Evolutionary conservation across 1,284 basidiomycete genomes (phyloP).

Genomic region (Ganoderma leucocontextum): DNA sequence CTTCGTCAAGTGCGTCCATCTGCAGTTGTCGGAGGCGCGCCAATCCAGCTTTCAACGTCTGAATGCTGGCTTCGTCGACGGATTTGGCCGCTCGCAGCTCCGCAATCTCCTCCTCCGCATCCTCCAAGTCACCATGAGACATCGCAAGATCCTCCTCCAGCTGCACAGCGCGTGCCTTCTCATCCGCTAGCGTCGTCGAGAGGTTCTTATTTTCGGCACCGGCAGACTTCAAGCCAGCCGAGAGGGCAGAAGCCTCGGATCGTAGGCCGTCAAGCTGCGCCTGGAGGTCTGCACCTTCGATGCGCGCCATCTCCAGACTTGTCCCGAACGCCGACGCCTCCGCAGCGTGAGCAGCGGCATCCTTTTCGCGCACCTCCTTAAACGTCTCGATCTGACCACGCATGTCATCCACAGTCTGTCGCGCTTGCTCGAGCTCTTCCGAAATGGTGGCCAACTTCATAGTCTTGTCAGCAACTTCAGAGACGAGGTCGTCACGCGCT

Average conservation of each 20-base stretch:
- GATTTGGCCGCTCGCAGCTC: conserved; percentile 44
- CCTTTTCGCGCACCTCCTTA: conserved; percentile 18
- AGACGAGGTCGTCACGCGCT: conserved; percentile 19
- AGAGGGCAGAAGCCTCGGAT: conserved; percentile 15
- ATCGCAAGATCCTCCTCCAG: conserved; percentile 36
- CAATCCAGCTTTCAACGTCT: conserved; percentile 44
- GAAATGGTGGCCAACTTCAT: conserved; percentile 19
- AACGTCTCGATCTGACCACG: conserved; percentile 15
- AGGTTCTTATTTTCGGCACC: conserved; percentile 18
- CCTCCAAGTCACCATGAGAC: conserved; percentile 34
- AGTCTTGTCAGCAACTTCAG: conserved; percentile 30
- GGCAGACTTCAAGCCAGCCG: conserved; percentile 10
- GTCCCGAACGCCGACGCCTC: conserved; percentile 23
- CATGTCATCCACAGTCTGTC: conserved; percentile 4
- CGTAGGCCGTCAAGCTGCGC: conserved; percentile 10
- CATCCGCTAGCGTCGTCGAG: neutral
- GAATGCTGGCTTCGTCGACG: conserved; percentile 48
- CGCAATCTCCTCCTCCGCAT: conserved; percentile 44
- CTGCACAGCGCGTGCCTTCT: neutral
- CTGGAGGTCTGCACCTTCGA: conserved; percentile 13
- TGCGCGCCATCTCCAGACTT: conserved; percentile 18
- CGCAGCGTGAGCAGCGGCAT: conserved; percentile 16
- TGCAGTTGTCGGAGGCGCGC: conserved; percentile 44
- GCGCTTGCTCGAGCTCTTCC: conserved; percentile 17
- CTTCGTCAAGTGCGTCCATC: conserved; percentile 43